Percentiles rank a stretch among this genome's conserved stretches.
Conservation (phyloP, 2,329 filamentous ascomycete species). For the Clonostachys byssicola region DNA sequence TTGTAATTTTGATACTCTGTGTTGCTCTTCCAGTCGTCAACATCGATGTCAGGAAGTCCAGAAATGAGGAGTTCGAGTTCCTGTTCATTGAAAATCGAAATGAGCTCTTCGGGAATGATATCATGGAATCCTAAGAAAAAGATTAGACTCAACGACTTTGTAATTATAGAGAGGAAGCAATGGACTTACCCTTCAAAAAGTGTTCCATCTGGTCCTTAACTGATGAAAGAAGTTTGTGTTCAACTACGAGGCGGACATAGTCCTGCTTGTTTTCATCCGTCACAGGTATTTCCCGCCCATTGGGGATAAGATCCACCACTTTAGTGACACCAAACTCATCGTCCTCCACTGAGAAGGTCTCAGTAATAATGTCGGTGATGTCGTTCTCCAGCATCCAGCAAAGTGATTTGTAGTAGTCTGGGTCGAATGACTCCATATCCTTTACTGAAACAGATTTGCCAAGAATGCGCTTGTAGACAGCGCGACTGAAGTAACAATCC, state of each 20-base stretch:
- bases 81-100: slow-evolving; percentile 98
- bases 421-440: slow-evolving; percentile 98
- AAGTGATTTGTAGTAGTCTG: slow-evolving; percentile 98
- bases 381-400: slow-evolving; percentile 99
- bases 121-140: slow-evolving; percentile 79
- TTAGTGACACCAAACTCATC: slow-evolving; percentile 90
- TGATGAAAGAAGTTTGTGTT: slow-evolving; percentile 87
- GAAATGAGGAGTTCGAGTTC: slow-evolving; percentile 96
- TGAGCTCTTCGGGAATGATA: slow-evolving; percentile 89
- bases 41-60: slow-evolving; percentile 91
- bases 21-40: slow-evolving; percentile 99
- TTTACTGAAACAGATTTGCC: slow-evolving; percentile 95
- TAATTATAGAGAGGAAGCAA: neutral
- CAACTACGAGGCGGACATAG: slow-evolving; percentile 90
- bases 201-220: slow-evolving; percentile 92
- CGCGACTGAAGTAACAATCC: slow-evolving; percentile 97
- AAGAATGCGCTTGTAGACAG: slow-evolving; percentile 96
- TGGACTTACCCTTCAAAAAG: slow-evolving; percentile 71
- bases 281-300: slow-evolving; percentile 87
- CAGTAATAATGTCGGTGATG: slow-evolving; percentile 94
- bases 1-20: slow-evolving; percentile 98
- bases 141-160: neutral
- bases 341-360: slow-evolving; percentile 91
- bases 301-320: slow-evolving; percentile 79
- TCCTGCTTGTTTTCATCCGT: slow-evolving; percentile 99